Evolutionary conservation across 2,329 filamentous ascomycete genomes (phyloP), one percentile per base, ranked within the genome.

Genomic region (Ophiostoma sp.): DNA sequence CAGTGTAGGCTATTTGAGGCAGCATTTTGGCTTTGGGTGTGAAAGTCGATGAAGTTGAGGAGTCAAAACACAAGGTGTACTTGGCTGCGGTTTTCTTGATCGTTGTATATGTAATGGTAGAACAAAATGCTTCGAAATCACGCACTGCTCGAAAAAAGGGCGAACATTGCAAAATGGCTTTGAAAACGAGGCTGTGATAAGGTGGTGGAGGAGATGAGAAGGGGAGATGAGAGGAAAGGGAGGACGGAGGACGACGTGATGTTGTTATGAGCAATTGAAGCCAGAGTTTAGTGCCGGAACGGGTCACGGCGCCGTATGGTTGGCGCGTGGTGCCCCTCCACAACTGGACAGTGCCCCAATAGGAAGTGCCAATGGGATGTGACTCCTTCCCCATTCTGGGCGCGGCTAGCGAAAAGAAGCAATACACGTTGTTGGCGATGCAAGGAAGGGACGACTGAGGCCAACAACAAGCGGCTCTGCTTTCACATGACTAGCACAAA

Each of bases 11-110:
- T 71, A 61, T 64, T 72, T 55, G 75, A 55, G 70, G 61, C n/a
- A 73, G 52, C 74, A 76, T 76, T 72, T 75, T 76, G 72, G 72
- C 64, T 72, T 36, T 45, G 17, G 11, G n/a, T 45, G 28, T 8
- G 42, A 5, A 9, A 25, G 42, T 57, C 33, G 66, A n/a, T 22
- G 61, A 45, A 22, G 36, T 39, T 17, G 22, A 42, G 42, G 36
- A 42, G 36, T 45, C 28, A 31, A 42, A 28, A 31, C 19, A 48
- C 48, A n/a, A 22, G 2, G 11, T 22, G 66, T 33, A 57, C 19
- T 42, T 22, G 42, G 17, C 25, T 19, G 28, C 12, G 6, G 42
- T 3, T 52, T 7, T 64, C 11, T 69, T 45, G 50, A 25, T 12
- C 6, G 9, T 12, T 31, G 15, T 48, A 33, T n/a, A 50, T 68